Evolutionary conservation across 2,329 filamentous ascomycete genomes (phyloP).

Genomic region (Rhynchosporium graminicola): DNA sequence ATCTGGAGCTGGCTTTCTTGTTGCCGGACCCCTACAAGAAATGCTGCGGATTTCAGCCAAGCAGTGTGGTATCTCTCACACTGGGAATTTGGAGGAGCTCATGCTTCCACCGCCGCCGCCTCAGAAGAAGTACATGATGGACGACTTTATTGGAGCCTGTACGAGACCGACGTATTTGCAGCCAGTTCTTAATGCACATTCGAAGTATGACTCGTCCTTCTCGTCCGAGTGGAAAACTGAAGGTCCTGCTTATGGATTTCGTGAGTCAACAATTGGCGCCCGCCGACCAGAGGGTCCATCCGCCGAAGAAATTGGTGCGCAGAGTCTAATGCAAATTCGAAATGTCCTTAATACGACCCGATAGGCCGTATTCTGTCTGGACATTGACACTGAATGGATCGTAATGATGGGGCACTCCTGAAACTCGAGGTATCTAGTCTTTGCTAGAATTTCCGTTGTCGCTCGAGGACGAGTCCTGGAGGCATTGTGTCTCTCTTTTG

Average conservation of each 20-base stretch:
- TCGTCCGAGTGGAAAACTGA: constrained; percentile 34
- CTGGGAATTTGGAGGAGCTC: constrained; percentile 28
- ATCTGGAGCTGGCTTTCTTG: constrained; percentile 36
- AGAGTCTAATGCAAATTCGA: constrained; percentile 39
- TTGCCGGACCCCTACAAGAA: constrained; percentile 39
- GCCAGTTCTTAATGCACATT: constrained; percentile 36
- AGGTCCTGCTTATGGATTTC: constrained; percentile 30
- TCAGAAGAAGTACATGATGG: constrained; percentile 30
- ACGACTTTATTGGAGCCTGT: constrained; percentile 41
- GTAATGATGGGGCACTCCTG: neutral
- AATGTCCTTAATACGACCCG: constrained; percentile 38
- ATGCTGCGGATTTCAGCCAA: constrained; percentile 37
- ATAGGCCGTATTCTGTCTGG: constrained; percentile 3
- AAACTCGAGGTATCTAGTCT: neutral
- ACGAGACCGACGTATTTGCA: constrained; percentile 38
- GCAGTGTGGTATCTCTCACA: constrained; percentile 33
- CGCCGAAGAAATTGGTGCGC: constrained; percentile 34
- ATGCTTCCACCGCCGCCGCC: constrained; percentile 21
- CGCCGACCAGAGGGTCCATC: constrained; percentile 23
- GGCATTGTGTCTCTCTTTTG: neutral
- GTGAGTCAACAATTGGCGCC: constrained; percentile 16
- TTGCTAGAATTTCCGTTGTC: neutral
- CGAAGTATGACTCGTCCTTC: constrained; percentile 37
- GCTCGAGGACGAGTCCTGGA: neutral
- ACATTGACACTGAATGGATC: neutral